A percentile compares a stretch with the other conserved stretches of the same genome.
These are phyloP conservation scores for Dendrocalamus sinicus DNA, from an alignment of 176 grass and related monocot genomes.

Conservation along the genomic window DNA sequence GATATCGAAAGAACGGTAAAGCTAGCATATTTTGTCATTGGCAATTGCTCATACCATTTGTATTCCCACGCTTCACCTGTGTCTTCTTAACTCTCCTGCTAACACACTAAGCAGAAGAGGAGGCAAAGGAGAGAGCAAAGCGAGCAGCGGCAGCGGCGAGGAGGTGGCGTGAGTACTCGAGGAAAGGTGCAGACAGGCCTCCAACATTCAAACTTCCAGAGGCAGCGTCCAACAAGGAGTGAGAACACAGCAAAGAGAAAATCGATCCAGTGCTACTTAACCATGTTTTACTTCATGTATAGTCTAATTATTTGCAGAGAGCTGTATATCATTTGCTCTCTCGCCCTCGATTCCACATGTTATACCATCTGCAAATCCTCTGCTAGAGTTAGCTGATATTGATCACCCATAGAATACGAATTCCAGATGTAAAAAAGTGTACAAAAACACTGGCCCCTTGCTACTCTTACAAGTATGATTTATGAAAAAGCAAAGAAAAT, in stretches of 20 bases:
- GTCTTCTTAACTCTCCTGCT: constrained; percentile 10
- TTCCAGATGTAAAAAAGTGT: constrained; percentile 38
- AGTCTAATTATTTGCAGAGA: constrained; percentile 51
- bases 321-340: constrained; percentile 51
- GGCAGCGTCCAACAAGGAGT: constrained; percentile 66
- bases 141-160: constrained; percentile 76
- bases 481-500: background rate
- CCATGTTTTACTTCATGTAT: constrained; percentile 41
- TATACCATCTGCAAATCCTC: constrained; percentile 43
- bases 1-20: constrained; percentile 69
- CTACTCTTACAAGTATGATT: constrained; percentile 21
- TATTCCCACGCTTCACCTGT: background rate
- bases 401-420: constrained; percentile 35
- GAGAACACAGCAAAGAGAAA: constrained; percentile 30
- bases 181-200: constrained; percentile 75
- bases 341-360: background rate
- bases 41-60: background rate
- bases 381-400: constrained; percentile 29
- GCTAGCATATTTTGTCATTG: constrained; percentile 1
- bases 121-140: constrained; percentile 77
- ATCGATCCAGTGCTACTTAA: constrained; percentile 41
- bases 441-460: constrained; percentile 23
- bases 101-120: constrained; percentile 57
- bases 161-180: constrained; percentile 98
- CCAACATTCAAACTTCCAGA: constrained; percentile 86